Evolutionary conservation across 139 green algal species (phyloP), one percentile per base, ranked within the genome.

Genomic region (Asterochloris sp.): DNA sequence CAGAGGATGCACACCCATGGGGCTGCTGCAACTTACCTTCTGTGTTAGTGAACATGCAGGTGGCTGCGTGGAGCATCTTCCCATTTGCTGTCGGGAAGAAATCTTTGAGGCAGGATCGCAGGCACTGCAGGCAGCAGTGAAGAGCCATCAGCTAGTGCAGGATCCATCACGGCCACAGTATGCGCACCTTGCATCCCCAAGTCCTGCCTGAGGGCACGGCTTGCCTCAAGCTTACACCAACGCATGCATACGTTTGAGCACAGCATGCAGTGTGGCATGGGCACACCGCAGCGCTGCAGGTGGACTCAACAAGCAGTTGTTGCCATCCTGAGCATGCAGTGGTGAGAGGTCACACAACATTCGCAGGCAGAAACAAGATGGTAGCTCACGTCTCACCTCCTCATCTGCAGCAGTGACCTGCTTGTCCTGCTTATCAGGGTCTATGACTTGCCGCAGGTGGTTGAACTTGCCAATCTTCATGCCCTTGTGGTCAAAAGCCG

Each of bases 21-120:
- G 4, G 38, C 38, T 54, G 38, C 38, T 54, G 38, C 38, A 54
- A 6, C 38, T 54, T 54, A 54, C 38, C 38, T 4, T 69, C 89
- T 0, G 91, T 96, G 88, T 95, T 95, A 54, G 90, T 95, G 82
- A 96, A 97, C 83, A 94, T 87, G 90, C 94, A 97, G 9, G 80
- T 83, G 16, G 67, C 84, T 69, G 87, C 82, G 13, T 85, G 28
- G 19, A 86, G 74, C 79, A 96, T 76, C 0, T 68, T 29, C 0
- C 88, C 85, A 63, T 88, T 83, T 0, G 89, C 90, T 0, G 66
- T 62, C 0, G 88, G 89, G 84, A 95, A 94, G 76, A 86, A 92
- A 2, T 79, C 62, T 0, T 62, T 29, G 26, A 91, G 66, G 10
- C 83, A 81, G 27, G 21, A 74, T 6, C 85, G 54, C 73, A 94